These are phyloP conservation scores for Diplodia mutila DNA, from an alignment of 2,329 filamentous ascomycete species.

Conservation along the genomic window DNA sequence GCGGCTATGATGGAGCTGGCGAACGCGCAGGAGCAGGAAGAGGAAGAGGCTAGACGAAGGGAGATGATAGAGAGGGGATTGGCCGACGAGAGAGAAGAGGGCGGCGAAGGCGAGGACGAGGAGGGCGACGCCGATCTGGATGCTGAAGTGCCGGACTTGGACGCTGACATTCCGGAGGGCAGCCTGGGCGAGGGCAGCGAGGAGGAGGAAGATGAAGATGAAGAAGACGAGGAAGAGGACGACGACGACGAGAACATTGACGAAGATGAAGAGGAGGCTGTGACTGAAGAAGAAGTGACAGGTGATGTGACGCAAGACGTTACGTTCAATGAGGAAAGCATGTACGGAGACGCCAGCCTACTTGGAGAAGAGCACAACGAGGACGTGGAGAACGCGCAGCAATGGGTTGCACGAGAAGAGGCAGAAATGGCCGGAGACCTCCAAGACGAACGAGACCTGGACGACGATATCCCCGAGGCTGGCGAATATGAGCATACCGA, in stretches of 20 bases:
- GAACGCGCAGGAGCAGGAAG: constrained; percentile 62
- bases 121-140: constrained; percentile 45
- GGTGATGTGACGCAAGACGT: constrained; percentile 47
- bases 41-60: constrained; percentile 35
- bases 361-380: constrained; percentile 36
- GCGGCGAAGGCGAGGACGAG: constrained; percentile 45
- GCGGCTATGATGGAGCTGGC: constrained; percentile 74
- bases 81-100: constrained; percentile 46
- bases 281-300: background rate
- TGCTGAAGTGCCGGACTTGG: constrained; percentile 51
- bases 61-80: constrained; percentile 41
- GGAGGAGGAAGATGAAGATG: constrained; percentile 47
- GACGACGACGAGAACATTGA: constrained; percentile 40
- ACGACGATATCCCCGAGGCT: constrained; percentile 57
- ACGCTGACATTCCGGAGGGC: constrained; percentile 48
- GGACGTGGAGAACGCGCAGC: constrained; percentile 33
- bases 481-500: constrained; percentile 59
- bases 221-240: constrained; percentile 7
- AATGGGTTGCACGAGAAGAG: constrained; percentile 50
- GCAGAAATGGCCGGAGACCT: constrained; percentile 51
- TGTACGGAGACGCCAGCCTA: constrained; percentile 51
- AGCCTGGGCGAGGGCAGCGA: constrained; percentile 29
- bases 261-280: constrained; percentile 59
- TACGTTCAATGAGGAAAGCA: constrained; percentile 53
- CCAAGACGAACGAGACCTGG: constrained; percentile 52